Percentiles rank a stretch among this genome's conserved stretches.
Conservation (phyloP, 2,329 filamentous ascomycete species). For the Ustulina deusta region DNA sequence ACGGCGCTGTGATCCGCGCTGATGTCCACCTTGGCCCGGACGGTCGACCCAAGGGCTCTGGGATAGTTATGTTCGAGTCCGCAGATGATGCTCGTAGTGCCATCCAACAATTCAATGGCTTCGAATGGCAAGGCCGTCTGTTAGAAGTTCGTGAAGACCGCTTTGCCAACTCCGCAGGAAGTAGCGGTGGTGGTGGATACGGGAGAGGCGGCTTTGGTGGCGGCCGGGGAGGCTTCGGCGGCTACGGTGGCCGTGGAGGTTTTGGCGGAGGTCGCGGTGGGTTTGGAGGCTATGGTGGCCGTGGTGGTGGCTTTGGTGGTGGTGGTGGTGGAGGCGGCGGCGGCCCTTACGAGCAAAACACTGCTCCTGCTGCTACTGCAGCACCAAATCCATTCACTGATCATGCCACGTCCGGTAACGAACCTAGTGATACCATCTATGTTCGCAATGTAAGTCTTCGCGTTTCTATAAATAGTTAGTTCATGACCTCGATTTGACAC, state of each 20-base stretch:
- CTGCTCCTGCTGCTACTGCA: conserved; percentile 56
- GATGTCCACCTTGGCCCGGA: conserved; percentile 94
- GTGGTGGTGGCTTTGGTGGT: conserved; percentile 58
- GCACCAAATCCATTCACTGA: conserved; percentile 94
- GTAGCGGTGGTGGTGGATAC: conserved; percentile 69
- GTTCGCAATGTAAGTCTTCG: conserved; percentile 87
- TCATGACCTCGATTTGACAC: conserved; percentile 33
- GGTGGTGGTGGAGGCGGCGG: conserved; percentile 36
- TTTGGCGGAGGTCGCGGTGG: conserved; percentile 59
- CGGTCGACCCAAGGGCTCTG: conserved; percentile 94
- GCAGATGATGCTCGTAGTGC: conserved; percentile 95
- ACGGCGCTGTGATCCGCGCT: conserved; percentile 88
- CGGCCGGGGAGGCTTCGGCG: conserved; percentile 63
- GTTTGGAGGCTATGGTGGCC: conserved; percentile 58
- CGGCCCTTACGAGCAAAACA: conserved; percentile 34
- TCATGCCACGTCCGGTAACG: conserved; percentile 86
- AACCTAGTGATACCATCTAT: conserved; percentile 87
- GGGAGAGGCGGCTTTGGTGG: conserved; percentile 62
- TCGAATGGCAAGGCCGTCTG: conserved; percentile 95
- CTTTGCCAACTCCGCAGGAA: conserved; percentile 75
- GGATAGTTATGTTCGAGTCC: conserved; percentile 96
- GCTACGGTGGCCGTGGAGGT: conserved; percentile 60
- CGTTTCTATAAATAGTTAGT: conserved; percentile 35
- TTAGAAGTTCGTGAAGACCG: conserved; percentile 97
- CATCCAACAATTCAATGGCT: conserved; percentile 97